Percentiles rank a stretch among this genome's conserved stretches.
phyloP scores from a whole-genome alignment of 305 asterid genomes.

The Plantago rigida region DNA sequence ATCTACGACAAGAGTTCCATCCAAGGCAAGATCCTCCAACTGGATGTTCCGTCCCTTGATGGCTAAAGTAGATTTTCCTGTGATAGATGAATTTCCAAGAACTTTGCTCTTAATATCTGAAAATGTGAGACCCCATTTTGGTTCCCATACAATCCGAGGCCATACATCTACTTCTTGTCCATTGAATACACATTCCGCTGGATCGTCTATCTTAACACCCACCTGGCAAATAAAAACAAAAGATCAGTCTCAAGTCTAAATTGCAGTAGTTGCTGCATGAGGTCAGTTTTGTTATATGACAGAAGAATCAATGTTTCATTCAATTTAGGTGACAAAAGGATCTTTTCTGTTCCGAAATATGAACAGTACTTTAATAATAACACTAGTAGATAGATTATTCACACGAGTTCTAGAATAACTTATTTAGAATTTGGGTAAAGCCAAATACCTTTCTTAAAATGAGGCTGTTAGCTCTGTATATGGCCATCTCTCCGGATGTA shows the following conservation, averaged over 20 bases:
- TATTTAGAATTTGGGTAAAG: too few relatives aligned
- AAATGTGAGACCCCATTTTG: constrained; percentile 92
- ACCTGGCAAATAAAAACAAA: background rate
- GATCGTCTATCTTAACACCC: constrained; percentile 76
- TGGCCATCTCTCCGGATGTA: constrained; percentile 98
- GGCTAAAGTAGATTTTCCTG: constrained; percentile 69
- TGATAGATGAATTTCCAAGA: constrained; percentile 45
- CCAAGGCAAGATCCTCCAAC: constrained; percentile 65
- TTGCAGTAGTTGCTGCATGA: too few relatives aligned
- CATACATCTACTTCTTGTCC: constrained; percentile 94
- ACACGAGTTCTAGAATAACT: too few relatives aligned
- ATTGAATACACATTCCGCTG: constrained; percentile 51
- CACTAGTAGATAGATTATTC: too few relatives aligned
- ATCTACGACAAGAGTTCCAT: constrained; percentile 71
- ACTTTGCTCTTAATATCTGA: constrained; percentile 68
- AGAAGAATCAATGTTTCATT: too few relatives aligned
- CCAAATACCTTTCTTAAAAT: constrained; percentile 64
- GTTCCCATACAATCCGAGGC: constrained; percentile 90
- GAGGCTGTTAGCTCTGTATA: constrained; percentile 79
- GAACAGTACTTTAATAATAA: too few relatives aligned
- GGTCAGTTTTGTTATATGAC: too few relatives aligned
- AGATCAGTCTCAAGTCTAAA: constrained; percentile 16
- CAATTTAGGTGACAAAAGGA: constrained; percentile 9
- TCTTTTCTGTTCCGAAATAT: too few relatives aligned
- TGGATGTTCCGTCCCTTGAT: constrained; percentile 53